Conservation (phyloP, 352 stramenopile species). For the Pilasporangium apinafurcum region DNA sequence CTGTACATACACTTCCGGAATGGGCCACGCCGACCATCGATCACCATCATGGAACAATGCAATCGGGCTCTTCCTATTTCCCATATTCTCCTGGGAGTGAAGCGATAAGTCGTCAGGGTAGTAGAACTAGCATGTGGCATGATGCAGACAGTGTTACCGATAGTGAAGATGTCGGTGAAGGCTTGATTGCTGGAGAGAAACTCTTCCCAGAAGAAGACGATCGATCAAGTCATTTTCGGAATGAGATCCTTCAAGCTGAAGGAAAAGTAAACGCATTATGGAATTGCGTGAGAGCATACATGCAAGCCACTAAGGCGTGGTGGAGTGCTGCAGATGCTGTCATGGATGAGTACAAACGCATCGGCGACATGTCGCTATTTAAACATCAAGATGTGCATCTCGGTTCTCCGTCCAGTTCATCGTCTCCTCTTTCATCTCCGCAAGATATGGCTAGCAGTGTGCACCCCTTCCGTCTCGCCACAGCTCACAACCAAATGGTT, state of each 20-base stretch:
- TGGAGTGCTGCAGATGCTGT: constrained; percentile 42
- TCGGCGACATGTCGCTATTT: constrained; percentile 50
- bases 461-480: constrained; percentile 17
- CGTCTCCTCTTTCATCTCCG: no score
- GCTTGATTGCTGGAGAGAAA: constrained; percentile 1
- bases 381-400: constrained; percentile 5
- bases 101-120: constrained; percentile 1
- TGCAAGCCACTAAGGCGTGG: constrained; percentile 61
- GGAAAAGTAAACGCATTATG: constrained; percentile 66
- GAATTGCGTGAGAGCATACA: constrained; percentile 62
- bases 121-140: constrained; percentile 25
- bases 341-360: constrained; percentile 55
- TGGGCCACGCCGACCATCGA: constrained; percentile 44
- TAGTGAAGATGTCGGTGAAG: constrained; percentile 42
- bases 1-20: constrained; percentile 38
- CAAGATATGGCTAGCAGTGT: no score
- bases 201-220: neutral
- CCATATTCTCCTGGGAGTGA: constrained; percentile 9
- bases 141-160: constrained; percentile 54
- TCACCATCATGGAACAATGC: no score
- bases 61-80: constrained; percentile 1
- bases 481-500: constrained; percentile 20
- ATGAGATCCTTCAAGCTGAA: constrained; percentile 69
- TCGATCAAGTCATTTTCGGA: constrained; percentile 49
- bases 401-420: constrained; percentile 3